Evolutionary conservation across 2,329 filamentous ascomycete species (phyloP).

Genomic region (Apiospora rasikravindrae): DNA sequence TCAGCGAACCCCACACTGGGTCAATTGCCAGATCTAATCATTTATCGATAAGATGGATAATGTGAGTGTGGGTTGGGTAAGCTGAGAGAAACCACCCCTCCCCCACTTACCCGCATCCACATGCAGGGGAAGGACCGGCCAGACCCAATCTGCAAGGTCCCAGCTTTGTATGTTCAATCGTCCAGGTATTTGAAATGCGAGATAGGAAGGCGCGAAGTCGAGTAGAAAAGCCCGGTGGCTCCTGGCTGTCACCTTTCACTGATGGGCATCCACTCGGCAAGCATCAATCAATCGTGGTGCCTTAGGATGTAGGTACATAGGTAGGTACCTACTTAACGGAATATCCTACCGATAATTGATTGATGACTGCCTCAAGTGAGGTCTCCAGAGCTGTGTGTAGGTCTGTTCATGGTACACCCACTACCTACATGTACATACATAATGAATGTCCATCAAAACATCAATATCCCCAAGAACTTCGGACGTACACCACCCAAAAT

Average conservation of each 20-base stretch:
- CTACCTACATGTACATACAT: no score
- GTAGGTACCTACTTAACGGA: no score
- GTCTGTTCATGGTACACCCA: no score
- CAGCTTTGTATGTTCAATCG: background rate
- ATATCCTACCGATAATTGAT: no score
- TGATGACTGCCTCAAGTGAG: no score
- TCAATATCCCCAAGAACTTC: no score
- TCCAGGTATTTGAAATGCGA: background rate
- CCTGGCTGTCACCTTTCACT: no score
- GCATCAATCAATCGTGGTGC: no score
- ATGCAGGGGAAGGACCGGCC: conserved; percentile 2
- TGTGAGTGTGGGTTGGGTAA: background rate
- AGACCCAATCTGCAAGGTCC: background rate
- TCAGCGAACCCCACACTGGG: conserved; percentile 9
- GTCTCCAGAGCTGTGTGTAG: no score
- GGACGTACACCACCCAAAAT: background rate
- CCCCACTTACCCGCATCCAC: background rate
- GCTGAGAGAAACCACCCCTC: background rate
- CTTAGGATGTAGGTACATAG: no score
- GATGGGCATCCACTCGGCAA: no score
- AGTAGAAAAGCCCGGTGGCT: background rate
- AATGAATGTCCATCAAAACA: no score
- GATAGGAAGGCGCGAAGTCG: background rate
- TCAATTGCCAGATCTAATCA: background rate
- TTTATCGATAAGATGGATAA: background rate